A percentile compares a stretch with the other conserved stretches of the same genome.
These are phyloP conservation scores for Trichomonas tenax DNA, from an alignment of 208 protist species.

Conservation along the genomic window DNA sequence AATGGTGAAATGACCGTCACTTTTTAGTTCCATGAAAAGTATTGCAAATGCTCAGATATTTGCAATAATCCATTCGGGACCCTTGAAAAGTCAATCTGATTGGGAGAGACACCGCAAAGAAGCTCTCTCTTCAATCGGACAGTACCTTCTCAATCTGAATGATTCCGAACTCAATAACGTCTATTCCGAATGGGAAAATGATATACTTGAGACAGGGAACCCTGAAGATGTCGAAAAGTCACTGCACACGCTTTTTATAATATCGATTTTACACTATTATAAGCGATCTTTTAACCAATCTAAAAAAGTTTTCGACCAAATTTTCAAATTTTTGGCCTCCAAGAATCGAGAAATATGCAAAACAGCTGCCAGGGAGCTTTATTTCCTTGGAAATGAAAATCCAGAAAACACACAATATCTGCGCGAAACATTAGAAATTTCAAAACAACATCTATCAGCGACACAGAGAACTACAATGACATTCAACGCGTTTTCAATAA, in stretches of 20 bases:
- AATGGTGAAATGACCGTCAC: not conserved
- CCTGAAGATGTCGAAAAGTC: not conserved
- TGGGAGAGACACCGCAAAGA: not conserved
- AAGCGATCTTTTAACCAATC: not conserved
- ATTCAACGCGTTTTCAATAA: not conserved
- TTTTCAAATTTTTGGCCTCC: not conserved
- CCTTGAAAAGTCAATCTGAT: not conserved
- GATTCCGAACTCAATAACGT: not conserved
- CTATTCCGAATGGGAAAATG: not conserved
- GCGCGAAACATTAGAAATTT: not conserved
- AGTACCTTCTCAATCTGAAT: not conserved
- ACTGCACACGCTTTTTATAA: not conserved
- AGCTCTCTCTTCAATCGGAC: not conserved
- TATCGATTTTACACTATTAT: constrained; percentile 6
- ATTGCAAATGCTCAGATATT: not conserved
- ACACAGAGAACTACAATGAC: not conserved
- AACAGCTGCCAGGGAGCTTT: not conserved
- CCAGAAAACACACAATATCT: not conserved
- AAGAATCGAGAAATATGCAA: not conserved
- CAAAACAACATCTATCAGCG: not conserved
- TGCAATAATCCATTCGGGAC: not conserved
- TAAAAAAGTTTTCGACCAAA: not conserved
- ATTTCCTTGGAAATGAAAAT: not conserved
- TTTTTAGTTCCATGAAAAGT: not conserved
- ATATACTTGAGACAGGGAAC: not conserved